A percentile compares a stretch with the other conserved stretches of the same genome.
Evolutionary conservation across 805 yeast species (phyloP).

Genomic region (Yamadazyma kitorensis): DNA sequence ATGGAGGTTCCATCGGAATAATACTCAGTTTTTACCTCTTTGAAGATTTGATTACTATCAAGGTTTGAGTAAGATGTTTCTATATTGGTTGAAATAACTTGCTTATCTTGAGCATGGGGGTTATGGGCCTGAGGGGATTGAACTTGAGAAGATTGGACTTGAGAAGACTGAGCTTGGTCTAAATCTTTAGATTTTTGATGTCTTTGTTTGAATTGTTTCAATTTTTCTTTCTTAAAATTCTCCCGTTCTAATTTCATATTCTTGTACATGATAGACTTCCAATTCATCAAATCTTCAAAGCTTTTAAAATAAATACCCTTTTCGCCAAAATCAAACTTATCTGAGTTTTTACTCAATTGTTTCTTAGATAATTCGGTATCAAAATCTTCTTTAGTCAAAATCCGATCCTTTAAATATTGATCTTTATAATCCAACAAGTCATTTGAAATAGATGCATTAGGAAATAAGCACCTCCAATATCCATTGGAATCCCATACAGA

Average conservation of each 20-base stretch:
- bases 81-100: slow-evolving; percentile 9
- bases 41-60: slow-evolving; percentile 26
- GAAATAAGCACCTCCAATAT: slow-evolving; percentile 88
- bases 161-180: no score
- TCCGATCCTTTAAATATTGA: slow-evolving; percentile 21
- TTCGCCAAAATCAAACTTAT: slow-evolving; percentile 38
- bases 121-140: no score
- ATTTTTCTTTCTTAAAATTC: slow-evolving; percentile 8
- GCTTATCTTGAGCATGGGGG: slow-evolving; percentile 1
- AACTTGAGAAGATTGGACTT: background rate
- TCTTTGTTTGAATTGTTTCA: background rate
- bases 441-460: slow-evolving; percentile 43
- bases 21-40: slow-evolving; percentile 31
- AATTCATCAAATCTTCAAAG: slow-evolving; percentile 61
- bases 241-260: slow-evolving; percentile 38
- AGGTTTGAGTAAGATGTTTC: slow-evolving; percentile 13
- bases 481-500: slow-evolving; percentile 84
- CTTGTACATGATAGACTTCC: slow-evolving; percentile 58
- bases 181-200: no score
- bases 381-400: slow-evolving; percentile 60
- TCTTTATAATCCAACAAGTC: slow-evolving; percentile 26
- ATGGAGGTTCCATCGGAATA: slow-evolving; percentile 36
- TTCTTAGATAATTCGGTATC: slow-evolving; percentile 24
- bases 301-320: slow-evolving; percentile 63
- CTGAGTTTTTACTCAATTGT: slow-evolving; percentile 9